These are phyloP conservation scores for Haplosporangium sp. DNA, from an alignment of 371 early-diverging fungal genomes.

Conservation along the genomic window DNA sequence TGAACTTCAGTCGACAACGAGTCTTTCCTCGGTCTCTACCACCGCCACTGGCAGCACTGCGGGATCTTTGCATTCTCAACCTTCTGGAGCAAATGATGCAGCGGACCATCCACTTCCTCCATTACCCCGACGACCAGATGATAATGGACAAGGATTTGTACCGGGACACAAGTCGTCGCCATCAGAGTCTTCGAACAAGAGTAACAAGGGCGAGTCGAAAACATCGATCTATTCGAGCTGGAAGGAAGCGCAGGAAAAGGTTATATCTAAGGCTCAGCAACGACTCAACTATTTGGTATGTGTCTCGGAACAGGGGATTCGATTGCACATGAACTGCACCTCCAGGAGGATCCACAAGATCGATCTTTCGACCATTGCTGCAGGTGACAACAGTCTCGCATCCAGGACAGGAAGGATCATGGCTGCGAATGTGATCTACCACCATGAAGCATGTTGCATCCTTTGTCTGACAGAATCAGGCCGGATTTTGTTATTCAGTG, in stretches of 20 bases:
- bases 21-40: conserved; percentile 26
- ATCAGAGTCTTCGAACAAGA: conserved; percentile 13
- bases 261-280: conserved; percentile 41
- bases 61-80: conserved; percentile 7
- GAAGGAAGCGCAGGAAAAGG: conserved; percentile 40
- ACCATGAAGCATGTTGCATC: conserved; percentile 36
- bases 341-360: conserved; percentile 44
- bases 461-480: conserved; percentile 43
- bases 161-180: conserved; percentile 18
- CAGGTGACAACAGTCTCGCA: neutral
- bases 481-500: conserved; percentile 32
- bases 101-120: conserved; percentile 5
- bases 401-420: conserved; percentile 27
- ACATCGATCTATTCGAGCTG: conserved; percentile 26
- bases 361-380: conserved; percentile 13
- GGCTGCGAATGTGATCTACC: conserved; percentile 42
- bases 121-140: neutral
- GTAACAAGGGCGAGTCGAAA: neutral
- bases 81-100: neutral
- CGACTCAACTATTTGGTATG: conserved; percentile 40
- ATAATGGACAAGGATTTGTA: neutral
- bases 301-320: conserved; percentile 35
- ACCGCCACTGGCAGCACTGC: conserved; percentile 17
- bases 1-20: conserved; percentile 22
- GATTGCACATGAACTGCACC: conserved; percentile 53